These are phyloP conservation scores for Thermothelomyces thermophilus DNA, from an alignment of 2,329 filamentous ascomycete species.

Conservation along the genomic window DNA sequence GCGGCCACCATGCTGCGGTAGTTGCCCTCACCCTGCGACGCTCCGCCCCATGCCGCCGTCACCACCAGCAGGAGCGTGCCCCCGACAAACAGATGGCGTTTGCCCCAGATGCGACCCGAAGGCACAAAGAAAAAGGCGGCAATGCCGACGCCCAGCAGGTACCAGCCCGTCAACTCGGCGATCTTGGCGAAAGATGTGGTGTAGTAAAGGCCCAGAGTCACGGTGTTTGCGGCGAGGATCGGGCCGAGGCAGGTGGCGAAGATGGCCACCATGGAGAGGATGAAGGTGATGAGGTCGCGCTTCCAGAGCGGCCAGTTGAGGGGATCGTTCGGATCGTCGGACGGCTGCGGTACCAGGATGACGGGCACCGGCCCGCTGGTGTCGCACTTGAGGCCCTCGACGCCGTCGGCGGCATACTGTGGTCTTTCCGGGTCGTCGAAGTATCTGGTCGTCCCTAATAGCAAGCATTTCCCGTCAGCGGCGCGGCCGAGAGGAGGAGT, in stretches of 20 bases:
- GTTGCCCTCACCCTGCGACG: conserved; percentile 46
- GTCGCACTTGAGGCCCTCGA: conserved; percentile 62
- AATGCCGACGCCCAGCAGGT: conserved; percentile 73
- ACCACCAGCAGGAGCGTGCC: conserved; percentile 67
- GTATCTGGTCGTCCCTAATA: conserved; percentile 54
- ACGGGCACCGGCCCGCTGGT: conserved; percentile 58
- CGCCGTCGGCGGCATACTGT: conserved; percentile 35
- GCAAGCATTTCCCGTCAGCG: conserved; percentile 8
- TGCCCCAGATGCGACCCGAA: conserved; percentile 84
- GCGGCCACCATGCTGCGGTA: conserved; percentile 71
- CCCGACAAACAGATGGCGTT: conserved; percentile 78
- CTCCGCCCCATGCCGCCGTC: conserved; percentile 73
- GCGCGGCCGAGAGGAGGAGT: no score
- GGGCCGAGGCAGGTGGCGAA: conserved; percentile 80
- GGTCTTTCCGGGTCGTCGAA: conserved; percentile 52
- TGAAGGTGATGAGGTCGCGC: conserved; percentile 71
- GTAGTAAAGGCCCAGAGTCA: conserved; percentile 67
- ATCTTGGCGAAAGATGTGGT: conserved; percentile 61
- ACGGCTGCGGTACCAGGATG: conserved; percentile 81
- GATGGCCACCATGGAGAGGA: conserved; percentile 73
- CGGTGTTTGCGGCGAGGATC: conserved; percentile 80
- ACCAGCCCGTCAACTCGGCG: conserved; percentile 80
- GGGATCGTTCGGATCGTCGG: conserved; percentile 84
- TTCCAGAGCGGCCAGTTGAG: conserved; percentile 80
- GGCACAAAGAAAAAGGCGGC: conserved; percentile 83